These are phyloP conservation scores for Solanum etuberosum DNA, from an alignment of 257 asterid species.

Conservation along the genomic window DNA sequence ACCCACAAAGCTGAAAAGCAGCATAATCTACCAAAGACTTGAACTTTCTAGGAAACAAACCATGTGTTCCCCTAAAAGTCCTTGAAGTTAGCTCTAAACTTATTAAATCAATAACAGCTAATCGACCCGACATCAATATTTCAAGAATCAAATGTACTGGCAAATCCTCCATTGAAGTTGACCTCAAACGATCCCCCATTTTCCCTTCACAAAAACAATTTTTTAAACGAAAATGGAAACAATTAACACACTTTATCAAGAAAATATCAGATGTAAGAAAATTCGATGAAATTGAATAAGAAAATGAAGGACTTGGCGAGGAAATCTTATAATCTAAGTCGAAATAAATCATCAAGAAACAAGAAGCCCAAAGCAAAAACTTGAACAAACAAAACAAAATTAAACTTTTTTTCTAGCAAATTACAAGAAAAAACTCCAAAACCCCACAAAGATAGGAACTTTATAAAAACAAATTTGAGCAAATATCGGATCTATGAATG, in stretches of 20 bases:
- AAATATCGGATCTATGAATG: conserved; percentile 1
- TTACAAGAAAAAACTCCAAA: background rate
- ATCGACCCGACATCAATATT: conserved; percentile 50
- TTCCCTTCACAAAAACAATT: conserved; percentile 18
- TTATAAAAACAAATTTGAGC: background rate
- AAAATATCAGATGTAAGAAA: conserved; percentile 31
- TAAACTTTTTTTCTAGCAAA: background rate
- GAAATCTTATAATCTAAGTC: conserved; percentile 15
- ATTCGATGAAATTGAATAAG: conserved; percentile 36
- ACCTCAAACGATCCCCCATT: conserved; percentile 53
- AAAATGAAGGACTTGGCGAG: conserved; percentile 22
- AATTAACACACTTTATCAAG: conserved; percentile 23
- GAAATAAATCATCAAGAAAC: conserved; percentile 33
- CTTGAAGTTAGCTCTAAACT: conserved; percentile 53
- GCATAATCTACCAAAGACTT: conserved; percentile 62
- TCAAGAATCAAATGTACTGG: conserved; percentile 67
- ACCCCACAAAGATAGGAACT: background rate
- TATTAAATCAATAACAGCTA: conserved; percentile 53
- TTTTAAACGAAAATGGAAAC: conserved; percentile 37
- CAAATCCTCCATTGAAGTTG: conserved; percentile 47
- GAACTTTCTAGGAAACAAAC: conserved; percentile 40
- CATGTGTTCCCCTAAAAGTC: conserved; percentile 37
- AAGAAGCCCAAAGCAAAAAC: conserved; percentile 10
- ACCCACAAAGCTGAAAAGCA: conserved; percentile 59
- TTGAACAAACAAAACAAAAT: conserved; percentile 1